phyloP scores from a whole-genome alignment of 345 rosid genomes.

The Raphanus raphanistrum region DNA sequence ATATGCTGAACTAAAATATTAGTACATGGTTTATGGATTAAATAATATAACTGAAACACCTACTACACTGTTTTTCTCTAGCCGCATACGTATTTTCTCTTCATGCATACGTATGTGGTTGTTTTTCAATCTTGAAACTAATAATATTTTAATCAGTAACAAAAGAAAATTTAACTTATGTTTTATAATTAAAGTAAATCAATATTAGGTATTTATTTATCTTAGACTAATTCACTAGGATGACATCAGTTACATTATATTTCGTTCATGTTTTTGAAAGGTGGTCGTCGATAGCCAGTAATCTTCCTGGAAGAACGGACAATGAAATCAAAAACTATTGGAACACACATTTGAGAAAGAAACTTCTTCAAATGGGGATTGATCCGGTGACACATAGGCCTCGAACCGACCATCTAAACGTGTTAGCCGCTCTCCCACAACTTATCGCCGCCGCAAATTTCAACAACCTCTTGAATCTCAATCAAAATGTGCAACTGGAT shows the following conservation, averaged over 20 bases:
- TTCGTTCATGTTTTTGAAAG: constrained; percentile 22
- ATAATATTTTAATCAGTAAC: no score
- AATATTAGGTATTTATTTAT: constrained; percentile 23
- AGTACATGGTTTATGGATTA: constrained; percentile 2
- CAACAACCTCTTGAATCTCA: constrained; percentile 44
- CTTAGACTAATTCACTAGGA: constrained; percentile 22
- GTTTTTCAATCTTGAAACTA: constrained; percentile 26
- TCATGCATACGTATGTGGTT: constrained; percentile 19
- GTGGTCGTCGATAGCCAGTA: constrained; percentile 43
- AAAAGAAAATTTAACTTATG: no score
- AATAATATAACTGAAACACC: constrained; percentile 22
- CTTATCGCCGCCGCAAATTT: constrained; percentile 57
- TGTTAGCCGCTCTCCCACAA: constrained; percentile 57
- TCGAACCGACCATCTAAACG: constrained; percentile 47
- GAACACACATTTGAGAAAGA: constrained; percentile 43
- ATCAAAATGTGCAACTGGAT: constrained; percentile 49
- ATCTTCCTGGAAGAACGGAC: constrained; percentile 45
- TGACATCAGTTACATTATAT: not conserved
- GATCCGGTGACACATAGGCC: constrained; percentile 41
- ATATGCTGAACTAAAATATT: no score
- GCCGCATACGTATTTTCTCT: constrained; percentile 12
- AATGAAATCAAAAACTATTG: constrained; percentile 43
- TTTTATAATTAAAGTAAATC: constrained; percentile 10
- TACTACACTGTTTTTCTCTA: constrained; percentile 25
- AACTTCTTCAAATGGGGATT: constrained; percentile 42